These are phyloP conservation scores for Salvia sclarea DNA, from an alignment of 305 asterid species.

Conservation along the genomic window DNA sequence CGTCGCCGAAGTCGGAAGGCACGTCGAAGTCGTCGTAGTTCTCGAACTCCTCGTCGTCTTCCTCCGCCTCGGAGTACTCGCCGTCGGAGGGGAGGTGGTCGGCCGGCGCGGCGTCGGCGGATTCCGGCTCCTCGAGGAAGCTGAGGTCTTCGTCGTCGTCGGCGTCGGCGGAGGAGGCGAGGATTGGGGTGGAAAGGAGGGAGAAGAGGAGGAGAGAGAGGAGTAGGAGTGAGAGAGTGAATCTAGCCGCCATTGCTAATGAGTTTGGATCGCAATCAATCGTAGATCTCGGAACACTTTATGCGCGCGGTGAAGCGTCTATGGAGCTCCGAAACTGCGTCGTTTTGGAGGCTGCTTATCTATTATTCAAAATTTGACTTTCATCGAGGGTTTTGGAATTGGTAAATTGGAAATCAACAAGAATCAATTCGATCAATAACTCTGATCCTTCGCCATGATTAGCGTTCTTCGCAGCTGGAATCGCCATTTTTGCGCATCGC, in stretches of 20 bases:
- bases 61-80: conserved; percentile 53
- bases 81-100: conserved; percentile 44
- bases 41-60: conserved; percentile 49
- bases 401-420: background rate
- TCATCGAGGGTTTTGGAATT: no score
- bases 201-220: conserved; percentile 58
- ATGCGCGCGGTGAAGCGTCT: conserved; percentile 13
- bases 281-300: conserved; percentile 38
- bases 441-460: conserved; percentile 41
- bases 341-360: conserved; percentile 3
- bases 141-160: conserved; percentile 79
- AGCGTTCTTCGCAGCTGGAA: conserved; percentile 44
- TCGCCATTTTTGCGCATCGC: conserved; percentile 34
- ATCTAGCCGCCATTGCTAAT: conserved; percentile 51
- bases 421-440: background rate
- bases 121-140: conserved; percentile 64
- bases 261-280: conserved; percentile 12
- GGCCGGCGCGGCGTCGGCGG: conserved; percentile 32
- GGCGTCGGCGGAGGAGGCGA: conserved; percentile 33
- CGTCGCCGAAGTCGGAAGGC: conserved; percentile 47
- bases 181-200: conserved; percentile 37
- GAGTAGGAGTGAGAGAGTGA: conserved; percentile 43
- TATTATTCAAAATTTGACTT: no score
- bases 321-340: background rate
- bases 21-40: conserved; percentile 65